Evolutionary conservation across 1,139 yeast genomes (phyloP).

Genomic region (Protomyces lactucae-debilis): DNA sequence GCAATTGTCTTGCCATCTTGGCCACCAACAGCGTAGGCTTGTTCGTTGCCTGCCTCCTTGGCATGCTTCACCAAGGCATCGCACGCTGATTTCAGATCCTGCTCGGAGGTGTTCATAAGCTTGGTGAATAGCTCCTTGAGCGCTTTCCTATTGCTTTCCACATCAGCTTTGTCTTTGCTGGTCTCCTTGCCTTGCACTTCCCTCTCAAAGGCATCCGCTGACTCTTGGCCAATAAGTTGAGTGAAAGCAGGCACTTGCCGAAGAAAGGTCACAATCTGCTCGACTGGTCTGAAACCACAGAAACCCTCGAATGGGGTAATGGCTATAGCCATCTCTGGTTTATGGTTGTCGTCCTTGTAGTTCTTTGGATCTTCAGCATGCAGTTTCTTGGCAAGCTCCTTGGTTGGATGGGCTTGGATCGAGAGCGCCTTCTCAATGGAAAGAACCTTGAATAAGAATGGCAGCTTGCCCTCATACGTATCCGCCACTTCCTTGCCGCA

Average conservation of each 20-base stretch:
- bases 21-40: conserved; percentile 19
- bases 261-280: conserved; percentile 64
- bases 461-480: conserved; percentile 50
- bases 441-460: conserved; percentile 88
- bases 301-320: conserved; percentile 93
- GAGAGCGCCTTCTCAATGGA: conserved; percentile 87
- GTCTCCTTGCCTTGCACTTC: conserved; percentile 13
- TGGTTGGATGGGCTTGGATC: conserved; percentile 98
- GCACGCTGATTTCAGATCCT: conserved; percentile 1
- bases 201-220: conserved; percentile 33
- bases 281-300: conserved; percentile 94
- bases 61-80: conserved; percentile 10
- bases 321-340: conserved; percentile 99
- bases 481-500: conserved; percentile 52
- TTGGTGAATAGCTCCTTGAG: conserved; percentile 13
- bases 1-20: conserved; percentile 13
- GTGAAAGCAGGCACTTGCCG: conserved; percentile 68
- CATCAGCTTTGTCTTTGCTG: conserved; percentile 25
- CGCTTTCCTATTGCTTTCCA: conserved; percentile 12
- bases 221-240: conserved; percentile 57
- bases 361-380: conserved; percentile 81
- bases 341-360: conserved; percentile 96
- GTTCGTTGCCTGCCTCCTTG: neutral
- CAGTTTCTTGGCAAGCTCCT: conserved; percentile 67
- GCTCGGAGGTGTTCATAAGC: conserved; percentile 19